These are phyloP conservation scores for Ceratocystis cubensis DNA, from an alignment of 2,329 filamentous ascomycete genomes.

Conservation along the genomic window DNA sequence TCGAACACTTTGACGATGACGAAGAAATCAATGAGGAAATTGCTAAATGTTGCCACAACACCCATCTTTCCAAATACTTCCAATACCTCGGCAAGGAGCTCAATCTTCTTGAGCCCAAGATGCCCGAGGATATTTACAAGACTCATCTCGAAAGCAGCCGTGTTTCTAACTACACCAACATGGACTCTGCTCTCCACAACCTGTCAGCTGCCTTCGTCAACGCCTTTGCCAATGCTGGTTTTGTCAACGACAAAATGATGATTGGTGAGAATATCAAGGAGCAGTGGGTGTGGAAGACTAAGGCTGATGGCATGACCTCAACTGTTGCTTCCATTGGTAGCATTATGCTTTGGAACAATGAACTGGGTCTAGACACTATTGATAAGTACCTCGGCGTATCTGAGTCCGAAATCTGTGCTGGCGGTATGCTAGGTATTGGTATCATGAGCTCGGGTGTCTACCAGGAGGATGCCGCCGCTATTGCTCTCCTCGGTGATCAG, in stretches of 20 bases:
- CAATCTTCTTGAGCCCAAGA: slow-evolving; percentile 92
- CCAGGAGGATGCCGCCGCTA: slow-evolving; percentile 76
- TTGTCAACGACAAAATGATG: slow-evolving; percentile 96
- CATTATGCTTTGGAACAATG: slow-evolving; percentile 84
- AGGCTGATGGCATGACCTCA: slow-evolving; percentile 94
- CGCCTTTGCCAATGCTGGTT: slow-evolving; percentile 91
- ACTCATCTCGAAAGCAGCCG: slow-evolving; percentile 92
- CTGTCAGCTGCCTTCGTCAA: slow-evolving; percentile 94
- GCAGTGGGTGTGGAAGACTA: slow-evolving; percentile 98
- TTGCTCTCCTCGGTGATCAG: slow-evolving; percentile 70
- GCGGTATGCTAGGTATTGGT: slow-evolving; percentile 83
- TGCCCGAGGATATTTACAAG: slow-evolving; percentile 98
- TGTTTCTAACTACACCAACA: slow-evolving; percentile 82
- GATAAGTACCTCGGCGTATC: slow-evolving; percentile 82
- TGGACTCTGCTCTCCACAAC: slow-evolving; percentile 92
- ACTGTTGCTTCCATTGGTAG: slow-evolving; percentile 89
- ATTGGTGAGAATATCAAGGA: slow-evolving; percentile 76
- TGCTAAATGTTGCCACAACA: slow-evolving; percentile 74
- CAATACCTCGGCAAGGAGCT: slow-evolving; percentile 88
- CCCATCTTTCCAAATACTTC: slow-evolving; percentile 80
- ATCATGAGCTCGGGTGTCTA: slow-evolving; percentile 90
- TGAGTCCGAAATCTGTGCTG: slow-evolving; percentile 64
- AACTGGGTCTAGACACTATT: slow-evolving; percentile 81
- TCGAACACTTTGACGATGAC: slow-evolving; percentile 54
- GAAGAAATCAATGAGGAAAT: slow-evolving; percentile 60